Evolutionary conservation across 306 rosid species (phyloP).

Genomic region (Purshia tridentata): DNA sequence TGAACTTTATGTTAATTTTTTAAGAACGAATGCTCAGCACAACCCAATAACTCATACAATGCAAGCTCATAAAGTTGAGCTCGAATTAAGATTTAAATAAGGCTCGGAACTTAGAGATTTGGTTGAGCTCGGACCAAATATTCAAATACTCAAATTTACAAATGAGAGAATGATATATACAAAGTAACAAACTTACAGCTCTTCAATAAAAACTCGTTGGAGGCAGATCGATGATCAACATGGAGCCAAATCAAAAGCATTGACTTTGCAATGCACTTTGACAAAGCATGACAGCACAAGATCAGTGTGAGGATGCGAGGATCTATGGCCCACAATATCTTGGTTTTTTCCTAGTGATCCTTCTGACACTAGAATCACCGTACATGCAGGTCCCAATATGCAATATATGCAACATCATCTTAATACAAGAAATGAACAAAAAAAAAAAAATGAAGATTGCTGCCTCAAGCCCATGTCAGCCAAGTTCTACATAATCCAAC

Average conservation of each 20-base stretch:
- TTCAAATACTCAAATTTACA: too few species aligned
- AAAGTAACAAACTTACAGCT: not conserved
- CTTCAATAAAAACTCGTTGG: not conserved
- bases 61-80: too few species aligned
- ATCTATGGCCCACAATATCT: conserved; percentile 22
- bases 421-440: not conserved
- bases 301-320: not conserved
- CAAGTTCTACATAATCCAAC: conserved; percentile 13
- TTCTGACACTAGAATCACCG: conserved; percentile 14
- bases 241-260: conserved; percentile 3
- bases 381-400: not conserved
- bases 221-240: not conserved
- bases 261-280: conserved; percentile 6
- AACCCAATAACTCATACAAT: too few species aligned
- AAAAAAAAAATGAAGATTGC: not conserved
- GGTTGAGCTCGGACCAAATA: too few species aligned
- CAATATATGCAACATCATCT: too few species aligned
- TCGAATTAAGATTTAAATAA: too few species aligned
- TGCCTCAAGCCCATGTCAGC: not conserved
- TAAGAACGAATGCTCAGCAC: too few species aligned
- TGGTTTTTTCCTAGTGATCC: conserved; percentile 13
- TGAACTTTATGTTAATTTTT: too few species aligned
- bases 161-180: too few species aligned
- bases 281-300: conserved; percentile 12
- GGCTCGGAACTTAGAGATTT: too few species aligned